phyloP scores from a whole-genome alignment of 2,329 filamentous ascomycete species.

The Scopulariopsis brevicaulis region DNA sequence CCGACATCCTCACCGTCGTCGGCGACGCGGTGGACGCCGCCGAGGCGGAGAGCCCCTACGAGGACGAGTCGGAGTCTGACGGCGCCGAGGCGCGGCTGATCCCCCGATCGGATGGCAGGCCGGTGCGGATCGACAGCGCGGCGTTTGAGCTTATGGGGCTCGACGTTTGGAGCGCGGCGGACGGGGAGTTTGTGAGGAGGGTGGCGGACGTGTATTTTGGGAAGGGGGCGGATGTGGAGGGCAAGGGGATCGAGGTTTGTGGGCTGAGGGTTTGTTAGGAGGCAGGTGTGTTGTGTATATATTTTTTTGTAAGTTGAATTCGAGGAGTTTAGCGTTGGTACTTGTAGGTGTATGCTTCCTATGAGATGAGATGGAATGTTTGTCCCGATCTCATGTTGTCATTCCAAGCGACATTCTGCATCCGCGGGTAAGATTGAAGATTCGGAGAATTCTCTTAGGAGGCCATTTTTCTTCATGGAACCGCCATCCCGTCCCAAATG shows the following conservation, averaged over 20 bases:
- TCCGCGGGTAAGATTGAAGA: too few species aligned
- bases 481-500: too few species aligned
- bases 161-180: constrained; percentile 63
- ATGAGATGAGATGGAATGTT: background rate
- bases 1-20: constrained; percentile 50
- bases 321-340: background rate
- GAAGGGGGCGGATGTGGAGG: constrained; percentile 49
- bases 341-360: background rate
- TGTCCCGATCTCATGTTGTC: too few species aligned
- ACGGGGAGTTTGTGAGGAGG: constrained; percentile 57
- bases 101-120: constrained; percentile 15
- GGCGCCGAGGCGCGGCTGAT: constrained; percentile 14
- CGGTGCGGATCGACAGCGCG: constrained; percentile 48
- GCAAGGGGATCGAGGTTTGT: constrained; percentile 63
- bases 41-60: constrained; percentile 12
- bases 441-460: too few species aligned
- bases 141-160: constrained; percentile 63
- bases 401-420: too few species aligned
- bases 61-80: constrained; percentile 20
- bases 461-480: too few species aligned
- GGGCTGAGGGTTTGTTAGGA: constrained; percentile 55
- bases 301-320: background rate
- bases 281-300: background rate
- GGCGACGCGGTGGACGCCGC: constrained; percentile 41
- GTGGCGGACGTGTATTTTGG: constrained; percentile 56